A percentile compares a stretch with the other conserved stretches of the same genome.
Evolutionary conservation across 2,329 filamentous ascomycete genomes (phyloP).

Genomic region (Xylariomycetidae sp.): DNA sequence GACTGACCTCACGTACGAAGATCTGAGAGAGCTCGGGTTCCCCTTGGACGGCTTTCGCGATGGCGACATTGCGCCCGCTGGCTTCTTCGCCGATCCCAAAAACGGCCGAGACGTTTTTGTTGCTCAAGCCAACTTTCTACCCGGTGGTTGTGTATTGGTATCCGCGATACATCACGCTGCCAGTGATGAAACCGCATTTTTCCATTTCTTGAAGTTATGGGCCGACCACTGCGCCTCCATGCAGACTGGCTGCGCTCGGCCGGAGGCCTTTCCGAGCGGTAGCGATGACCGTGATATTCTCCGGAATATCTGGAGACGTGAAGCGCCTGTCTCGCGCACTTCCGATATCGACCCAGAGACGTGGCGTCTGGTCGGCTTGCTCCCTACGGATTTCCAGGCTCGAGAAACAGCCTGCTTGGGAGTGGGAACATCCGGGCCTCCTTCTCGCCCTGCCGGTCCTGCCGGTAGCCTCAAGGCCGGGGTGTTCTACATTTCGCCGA

Average conservation of each 20-base stretch:
- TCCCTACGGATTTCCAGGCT: neutral
- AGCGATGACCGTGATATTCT: conserved; percentile 6
- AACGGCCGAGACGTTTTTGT: conserved; percentile 11
- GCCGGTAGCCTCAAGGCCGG: conserved; percentile 2
- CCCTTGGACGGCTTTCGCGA: conserved; percentile 10
- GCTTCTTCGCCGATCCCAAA: conserved; percentile 4
- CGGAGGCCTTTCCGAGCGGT: neutral
- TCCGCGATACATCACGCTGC: conserved; percentile 4
- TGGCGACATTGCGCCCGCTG: conserved; percentile 4
- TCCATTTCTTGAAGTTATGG: conserved; percentile 5
- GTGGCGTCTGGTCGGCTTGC: neutral
- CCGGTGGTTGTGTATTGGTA: conserved; percentile 10
- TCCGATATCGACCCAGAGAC: neutral
- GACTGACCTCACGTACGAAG: conserved; percentile 5
- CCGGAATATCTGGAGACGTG: conserved; percentile 5
- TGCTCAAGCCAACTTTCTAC: conserved; percentile 16
- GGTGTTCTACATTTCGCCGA: conserved; percentile 10
- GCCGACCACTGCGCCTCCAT: conserved; percentile 7
- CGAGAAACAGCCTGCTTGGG: neutral
- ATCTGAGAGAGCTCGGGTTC: conserved; percentile 13
- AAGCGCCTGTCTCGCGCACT: neutral
- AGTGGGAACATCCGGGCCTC: neutral
- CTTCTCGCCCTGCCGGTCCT: neutral
- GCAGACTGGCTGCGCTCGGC: neutral
- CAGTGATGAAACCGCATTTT: conserved; percentile 5